Percentiles rank a stretch among this genome's conserved stretches.
Evolutionary conservation across 257 asterid genomes (phyloP).

Genomic region (Ballota nigra): DNA sequence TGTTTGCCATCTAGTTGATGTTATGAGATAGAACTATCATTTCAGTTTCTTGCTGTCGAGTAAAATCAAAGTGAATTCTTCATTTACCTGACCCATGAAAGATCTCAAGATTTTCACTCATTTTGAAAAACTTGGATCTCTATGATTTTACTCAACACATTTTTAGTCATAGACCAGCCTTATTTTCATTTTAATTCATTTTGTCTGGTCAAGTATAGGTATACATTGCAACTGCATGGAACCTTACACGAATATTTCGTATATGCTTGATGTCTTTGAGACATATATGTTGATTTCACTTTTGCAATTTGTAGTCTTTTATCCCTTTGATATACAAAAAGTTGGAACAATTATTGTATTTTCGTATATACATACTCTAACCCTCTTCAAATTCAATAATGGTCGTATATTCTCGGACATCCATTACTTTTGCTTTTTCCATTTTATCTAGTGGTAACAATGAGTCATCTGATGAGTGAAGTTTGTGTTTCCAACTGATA

Average conservation of each 20-base stretch:
- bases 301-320: neutral
- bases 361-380: neutral
- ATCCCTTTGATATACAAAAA: no score
- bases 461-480: neutral
- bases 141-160: neutral
- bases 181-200: neutral
- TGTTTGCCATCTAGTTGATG: slow-evolving; percentile 21
- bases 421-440: neutral
- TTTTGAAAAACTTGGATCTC: slow-evolving; percentile 1
- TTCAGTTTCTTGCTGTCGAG: neutral
- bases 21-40: slow-evolving; percentile 1
- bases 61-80: neutral
- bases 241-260: neutral
- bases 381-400: neutral
- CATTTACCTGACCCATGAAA: neutral
- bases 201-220: neutral
- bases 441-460: neutral
- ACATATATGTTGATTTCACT: neutral
- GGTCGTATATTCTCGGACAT: neutral
- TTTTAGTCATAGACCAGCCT: neutral
- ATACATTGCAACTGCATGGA: neutral
- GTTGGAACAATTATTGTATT: no score
- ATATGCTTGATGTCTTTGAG: neutral
- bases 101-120: neutral
- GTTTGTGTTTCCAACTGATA: neutral